Evolutionary conservation across 2,329 filamentous ascomycete species (phyloP).

Genomic region (Aspergillus calidoustus): DNA sequence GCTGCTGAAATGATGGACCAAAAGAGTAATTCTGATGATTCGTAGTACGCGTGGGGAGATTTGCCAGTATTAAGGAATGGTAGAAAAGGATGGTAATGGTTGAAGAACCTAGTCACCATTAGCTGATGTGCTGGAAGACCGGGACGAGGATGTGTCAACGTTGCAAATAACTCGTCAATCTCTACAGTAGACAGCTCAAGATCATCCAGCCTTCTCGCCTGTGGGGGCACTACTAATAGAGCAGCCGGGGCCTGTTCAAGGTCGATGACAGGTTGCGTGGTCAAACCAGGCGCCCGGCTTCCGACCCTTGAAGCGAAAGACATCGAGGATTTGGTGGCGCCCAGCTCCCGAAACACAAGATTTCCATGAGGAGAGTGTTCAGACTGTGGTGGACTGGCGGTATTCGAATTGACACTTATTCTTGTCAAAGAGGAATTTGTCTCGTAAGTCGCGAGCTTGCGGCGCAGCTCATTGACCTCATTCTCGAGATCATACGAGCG

Average conservation of each 20-base stretch:
- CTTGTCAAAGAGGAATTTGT: no score
- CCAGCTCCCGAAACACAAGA: no score
- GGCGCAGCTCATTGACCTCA: no score
- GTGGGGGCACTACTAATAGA: not conserved
- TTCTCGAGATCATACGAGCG: no score
- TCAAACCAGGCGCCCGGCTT: not conserved
- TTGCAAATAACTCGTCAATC: not conserved
- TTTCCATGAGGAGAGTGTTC: no score
- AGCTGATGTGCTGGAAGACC: not conserved
- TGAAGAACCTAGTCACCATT: not conserved
- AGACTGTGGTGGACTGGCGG: no score
- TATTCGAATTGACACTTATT: no score
- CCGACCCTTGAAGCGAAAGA: no score
- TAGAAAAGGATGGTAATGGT: not conserved
- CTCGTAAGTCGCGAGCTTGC: no score
- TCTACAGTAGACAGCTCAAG: not conserved
- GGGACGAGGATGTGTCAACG: not conserved
- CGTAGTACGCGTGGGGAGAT: not conserved
- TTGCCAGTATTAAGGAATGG: not conserved
- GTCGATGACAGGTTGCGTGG: not conserved
- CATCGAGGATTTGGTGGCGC: no score
- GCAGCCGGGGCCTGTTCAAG: not conserved
- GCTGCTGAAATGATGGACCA: not conserved
- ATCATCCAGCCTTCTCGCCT: not conserved
- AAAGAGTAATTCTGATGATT: not conserved